Percentiles rank a stretch among this genome's conserved stretches.
Evolutionary conservation across 2,329 filamentous ascomycete species (phyloP).

Genomic region (Hansfordia pulvinata): DNA sequence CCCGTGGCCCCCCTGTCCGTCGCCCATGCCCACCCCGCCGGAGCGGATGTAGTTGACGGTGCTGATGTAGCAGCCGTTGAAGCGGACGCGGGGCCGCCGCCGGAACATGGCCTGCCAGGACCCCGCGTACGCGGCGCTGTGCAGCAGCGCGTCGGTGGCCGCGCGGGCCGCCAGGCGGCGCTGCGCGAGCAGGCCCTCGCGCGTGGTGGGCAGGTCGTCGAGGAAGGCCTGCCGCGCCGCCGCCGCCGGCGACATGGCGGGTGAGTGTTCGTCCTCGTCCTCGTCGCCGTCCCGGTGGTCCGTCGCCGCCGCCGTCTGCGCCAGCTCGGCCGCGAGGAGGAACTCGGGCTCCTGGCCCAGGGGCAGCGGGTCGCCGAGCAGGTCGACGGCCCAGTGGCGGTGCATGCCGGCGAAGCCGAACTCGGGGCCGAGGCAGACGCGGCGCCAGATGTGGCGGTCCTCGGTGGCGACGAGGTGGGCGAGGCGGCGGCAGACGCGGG

Average conservation of each 20-base stretch:
- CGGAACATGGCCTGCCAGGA: conserved; percentile 65
- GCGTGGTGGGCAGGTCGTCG: too few relatives aligned
- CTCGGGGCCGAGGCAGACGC: conserved; percentile 53
- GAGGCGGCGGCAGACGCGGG: conserved; percentile 74
- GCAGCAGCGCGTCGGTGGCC: conserved; percentile 25
- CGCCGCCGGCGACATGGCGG: too few relatives aligned
- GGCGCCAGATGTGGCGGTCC: conserved; percentile 76
- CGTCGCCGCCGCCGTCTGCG: conserved; percentile 8
- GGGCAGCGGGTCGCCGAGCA: conserved; percentile 40
- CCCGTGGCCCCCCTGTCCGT: too few relatives aligned
- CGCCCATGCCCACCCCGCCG: conserved; percentile 60
- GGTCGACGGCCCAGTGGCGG: conserved; percentile 57
- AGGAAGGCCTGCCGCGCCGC: too few relatives aligned
- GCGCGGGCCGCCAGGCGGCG: conserved; percentile 18
- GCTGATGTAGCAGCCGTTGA: conserved; percentile 91
- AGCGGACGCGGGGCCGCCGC: conserved; percentile 71
- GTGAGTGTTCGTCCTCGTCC: conserved; percentile 14
- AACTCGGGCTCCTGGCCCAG: conserved; percentile 3
- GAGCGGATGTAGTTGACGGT: conserved; percentile 90
- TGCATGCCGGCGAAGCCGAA: conserved; percentile 78
- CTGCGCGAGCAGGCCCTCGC: conserved; percentile 16
- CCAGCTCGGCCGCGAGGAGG: too few relatives aligned
- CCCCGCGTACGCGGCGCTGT: conserved; percentile 26
- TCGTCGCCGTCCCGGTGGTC: conserved; percentile 11
- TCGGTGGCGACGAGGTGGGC: conserved; percentile 78